phyloP scores from a whole-genome alignment of 495 filamentous ascomycete species.

The Niebla homalea region DNA sequence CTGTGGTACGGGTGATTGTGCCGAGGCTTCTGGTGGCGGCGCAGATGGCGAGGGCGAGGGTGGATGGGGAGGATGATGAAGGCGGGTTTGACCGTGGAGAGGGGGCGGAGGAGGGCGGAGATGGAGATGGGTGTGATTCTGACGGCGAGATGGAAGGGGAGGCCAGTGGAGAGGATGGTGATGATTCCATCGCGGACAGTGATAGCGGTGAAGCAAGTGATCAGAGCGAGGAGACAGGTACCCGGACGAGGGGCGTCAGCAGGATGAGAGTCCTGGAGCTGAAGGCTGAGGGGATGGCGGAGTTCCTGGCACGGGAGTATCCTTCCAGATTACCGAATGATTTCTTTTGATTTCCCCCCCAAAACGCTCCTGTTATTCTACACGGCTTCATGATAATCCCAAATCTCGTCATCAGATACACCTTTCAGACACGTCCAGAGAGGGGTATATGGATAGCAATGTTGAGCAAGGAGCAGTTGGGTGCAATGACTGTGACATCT shows the following conservation, averaged over 20 bases:
- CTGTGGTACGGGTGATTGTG: conserved; percentile 5
- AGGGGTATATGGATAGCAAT: background rate
- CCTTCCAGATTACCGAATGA: conserved; percentile 6
- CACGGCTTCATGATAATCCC: too few species aligned
- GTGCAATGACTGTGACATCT: background rate
- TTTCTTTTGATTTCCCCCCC: conserved; percentile 2
- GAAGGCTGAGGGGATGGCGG: conserved; percentile 9
- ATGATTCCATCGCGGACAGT: background rate
- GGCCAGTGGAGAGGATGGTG: background rate
- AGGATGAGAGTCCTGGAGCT: conserved; percentile 11
- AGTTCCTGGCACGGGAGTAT: conserved; percentile 7
- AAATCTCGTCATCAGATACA: too few species aligned
- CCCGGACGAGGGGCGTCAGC: background rate
- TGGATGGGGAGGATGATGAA: background rate
- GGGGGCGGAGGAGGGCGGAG: background rate
- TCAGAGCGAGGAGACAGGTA: background rate
- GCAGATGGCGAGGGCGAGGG: background rate
- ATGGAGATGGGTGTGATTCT: background rate
- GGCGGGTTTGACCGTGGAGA: background rate
- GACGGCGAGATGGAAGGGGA: background rate
- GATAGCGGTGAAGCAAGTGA: background rate
- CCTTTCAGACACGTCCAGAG: background rate
- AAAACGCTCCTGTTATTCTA: background rate
- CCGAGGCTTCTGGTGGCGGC: conserved; percentile 9
- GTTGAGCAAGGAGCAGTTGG: background rate